Evolutionary conservation across 2,329 filamentous ascomycete genomes (phyloP), one percentile per base, ranked within the genome.

Genomic region (Claviceps quebecensis): DNA sequence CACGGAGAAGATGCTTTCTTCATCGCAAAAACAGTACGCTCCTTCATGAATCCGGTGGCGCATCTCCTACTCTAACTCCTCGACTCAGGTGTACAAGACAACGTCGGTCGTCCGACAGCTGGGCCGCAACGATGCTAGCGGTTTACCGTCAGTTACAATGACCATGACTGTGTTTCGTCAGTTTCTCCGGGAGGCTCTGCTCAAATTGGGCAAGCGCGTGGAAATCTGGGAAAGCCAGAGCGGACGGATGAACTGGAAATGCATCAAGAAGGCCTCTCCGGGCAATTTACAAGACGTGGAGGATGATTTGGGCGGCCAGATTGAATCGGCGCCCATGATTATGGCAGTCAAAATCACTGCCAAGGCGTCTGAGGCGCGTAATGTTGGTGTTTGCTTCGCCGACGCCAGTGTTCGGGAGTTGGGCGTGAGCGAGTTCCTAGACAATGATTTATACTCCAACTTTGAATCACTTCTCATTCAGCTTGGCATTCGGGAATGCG

Each of bases 371-470:
- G 91, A 97, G 65, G 87, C 85, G 5, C 78, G 93, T 45, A 87
- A 79, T 57, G 85, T 98, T 0, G 93, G 93, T 8, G 91, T 98
- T 5, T 97, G 93, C 69, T 98, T 98, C 64, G 94, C 93, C 7
- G 93, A 98, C 72, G 93, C 94, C 1, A 96, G 88, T 58, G 91
- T 97, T 26, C 79, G 93, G 49, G 93, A 98, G 71, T 77, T 98
- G 2, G 93, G 93, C 8, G 89, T 98, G 50, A 95, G 87, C 72
- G 94, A 98, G 64, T 98, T 98, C 58, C 78, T 95, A n/a, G 93
- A 98, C 73, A 98, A 97, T 63, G 93, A 98, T 64, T 75, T 96
- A 9, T 98, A 94, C 71, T 97, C 91, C 49, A 98, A 98, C 66
- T 94, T 98, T 58, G 93, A 98, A 69, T 89, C 90, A 3, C 76